Evolutionary conservation across 768 basidiomycete genomes (phyloP), one percentile per base, ranked within the genome.

Genomic region (Tylopilus cervinicoccineus): DNA sequence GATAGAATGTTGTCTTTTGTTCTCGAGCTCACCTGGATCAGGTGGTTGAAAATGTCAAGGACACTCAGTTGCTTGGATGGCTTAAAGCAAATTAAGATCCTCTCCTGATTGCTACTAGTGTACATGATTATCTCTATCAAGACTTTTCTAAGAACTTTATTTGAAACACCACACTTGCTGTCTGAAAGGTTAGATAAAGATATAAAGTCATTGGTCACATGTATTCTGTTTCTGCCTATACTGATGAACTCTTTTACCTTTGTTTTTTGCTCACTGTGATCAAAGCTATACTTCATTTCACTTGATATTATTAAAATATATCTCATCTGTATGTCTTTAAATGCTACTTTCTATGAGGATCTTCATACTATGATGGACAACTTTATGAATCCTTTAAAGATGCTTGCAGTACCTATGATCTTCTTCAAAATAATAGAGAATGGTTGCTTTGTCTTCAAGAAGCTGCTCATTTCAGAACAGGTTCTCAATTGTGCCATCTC

Each of bases 371-470:
- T 45, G 12, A 55, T 48, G 40, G 47, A 3, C 24, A 56, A 2
- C 29, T 54, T 0, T 54, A 65, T 60, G 43, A 51, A 0, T 70
- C 69, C 1, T 78, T 72, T 41, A 57, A 63, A 27, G 70, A 66
- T 1, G 75, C 76, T 3, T 79, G 77, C 45, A n/a, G 62, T 14
- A 66, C 67, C 19, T 40, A 44, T 6, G 76, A 74, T 1, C 66
- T 80, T 0, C 60, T 80, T 5, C 66, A 76, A 19, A 70, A 77
- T 68, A 72, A 80, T 56, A 55, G 55, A n/a, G 76, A 80, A 54
- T 79, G 74, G 72, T 16, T 57, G 0, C 50, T 51, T 6, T 78
- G 76, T 54, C 48, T 80, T 0, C 7, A 57, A 16, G 75, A 80
- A 13, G 76, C 72, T 32, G 48, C 59, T 14, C 26, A 44, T 0